These are phyloP conservation scores for Calonectria pseudoturangicola DNA, from an alignment of 2,329 filamentous ascomycete genomes.

Conservation along the genomic window DNA sequence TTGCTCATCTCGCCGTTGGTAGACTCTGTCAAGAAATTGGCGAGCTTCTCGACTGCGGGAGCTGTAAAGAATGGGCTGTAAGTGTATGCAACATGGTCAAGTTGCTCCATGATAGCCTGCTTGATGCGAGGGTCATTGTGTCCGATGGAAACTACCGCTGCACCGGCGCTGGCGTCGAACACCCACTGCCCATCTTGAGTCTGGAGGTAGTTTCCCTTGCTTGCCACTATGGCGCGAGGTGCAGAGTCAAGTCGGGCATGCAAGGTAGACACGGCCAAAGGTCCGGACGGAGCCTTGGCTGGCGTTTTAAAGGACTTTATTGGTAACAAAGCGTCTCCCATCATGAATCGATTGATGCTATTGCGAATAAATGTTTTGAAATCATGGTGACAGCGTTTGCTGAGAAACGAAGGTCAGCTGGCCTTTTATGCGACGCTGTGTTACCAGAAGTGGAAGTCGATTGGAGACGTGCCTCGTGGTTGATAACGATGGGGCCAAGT, in stretches of 20 bases:
- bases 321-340: neutral
- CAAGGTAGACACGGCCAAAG: neutral
- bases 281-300: no score
- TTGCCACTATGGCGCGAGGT: conserved; percentile 7
- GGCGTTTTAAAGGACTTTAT: neutral
- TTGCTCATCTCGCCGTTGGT: conserved; percentile 59
- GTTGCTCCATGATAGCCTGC: conserved; percentile 47
- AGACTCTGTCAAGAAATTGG: conserved; percentile 53
- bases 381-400: neutral
- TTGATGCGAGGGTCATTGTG: conserved; percentile 46
- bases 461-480: conserved; percentile 20
- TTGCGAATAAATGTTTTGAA: no score
- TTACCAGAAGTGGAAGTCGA: conserved; percentile 25
- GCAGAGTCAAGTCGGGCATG: conserved; percentile 19
- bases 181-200: conserved; percentile 23
- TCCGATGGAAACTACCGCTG: conserved; percentile 47
- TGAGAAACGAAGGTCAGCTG: neutral
- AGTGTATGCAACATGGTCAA: conserved; percentile 46
- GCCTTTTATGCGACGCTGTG: conserved; percentile 11
- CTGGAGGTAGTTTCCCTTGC: conserved; percentile 21
- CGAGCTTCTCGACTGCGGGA: conserved; percentile 46
- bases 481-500: conserved; percentile 7
- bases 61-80: conserved; percentile 50
- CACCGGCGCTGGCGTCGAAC: conserved; percentile 40
- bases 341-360: neutral